Percentiles rank a stretch among this genome's conserved stretches.
Conservation (phyloP, 2,329 filamentous ascomycete species). For the Fusarium tupiense region DNA sequence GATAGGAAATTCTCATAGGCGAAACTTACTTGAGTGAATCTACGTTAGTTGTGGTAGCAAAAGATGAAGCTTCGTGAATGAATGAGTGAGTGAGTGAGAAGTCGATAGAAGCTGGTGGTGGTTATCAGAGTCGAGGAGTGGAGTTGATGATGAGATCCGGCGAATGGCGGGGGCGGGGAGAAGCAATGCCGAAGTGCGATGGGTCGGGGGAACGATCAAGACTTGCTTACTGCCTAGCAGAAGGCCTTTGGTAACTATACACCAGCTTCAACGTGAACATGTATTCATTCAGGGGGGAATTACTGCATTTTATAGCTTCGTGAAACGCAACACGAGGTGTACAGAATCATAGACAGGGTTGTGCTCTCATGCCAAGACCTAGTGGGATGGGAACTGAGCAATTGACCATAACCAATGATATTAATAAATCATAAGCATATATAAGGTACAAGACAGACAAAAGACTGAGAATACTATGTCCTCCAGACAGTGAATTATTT, state of each 20-base stretch:
- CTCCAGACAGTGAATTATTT: not conserved
- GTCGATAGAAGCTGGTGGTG: slow-evolving; percentile 18
- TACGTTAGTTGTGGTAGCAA: not conserved
- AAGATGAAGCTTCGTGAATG: not conserved
- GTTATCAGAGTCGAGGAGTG: slow-evolving; percentile 18
- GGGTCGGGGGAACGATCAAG: slow-evolving; percentile 11
- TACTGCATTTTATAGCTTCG: not conserved
- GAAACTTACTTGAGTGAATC: not conserved
- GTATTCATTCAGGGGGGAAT: not conserved
- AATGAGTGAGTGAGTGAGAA: slow-evolving; percentile 4
- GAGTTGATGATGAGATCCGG: slow-evolving; percentile 27
- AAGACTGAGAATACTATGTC: too few species aligned
- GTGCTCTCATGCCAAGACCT: not conserved
- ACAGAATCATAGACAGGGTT: not conserved
- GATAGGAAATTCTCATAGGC: not conserved
- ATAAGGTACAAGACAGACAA: not conserved
- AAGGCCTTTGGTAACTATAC: not conserved
- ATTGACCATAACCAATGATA: not conserved
- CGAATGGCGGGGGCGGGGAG: slow-evolving; percentile 27
- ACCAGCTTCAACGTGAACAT: not conserved
- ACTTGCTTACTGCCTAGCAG: slow-evolving; percentile 15
- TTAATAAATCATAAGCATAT: not conserved
- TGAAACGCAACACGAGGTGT: not conserved
- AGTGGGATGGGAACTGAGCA: not conserved
- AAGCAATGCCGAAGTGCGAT: slow-evolving; percentile 24